Evolutionary conservation across 2,329 filamentous ascomycete species (phyloP).

Genomic region (Colletotrichum tropicale): DNA sequence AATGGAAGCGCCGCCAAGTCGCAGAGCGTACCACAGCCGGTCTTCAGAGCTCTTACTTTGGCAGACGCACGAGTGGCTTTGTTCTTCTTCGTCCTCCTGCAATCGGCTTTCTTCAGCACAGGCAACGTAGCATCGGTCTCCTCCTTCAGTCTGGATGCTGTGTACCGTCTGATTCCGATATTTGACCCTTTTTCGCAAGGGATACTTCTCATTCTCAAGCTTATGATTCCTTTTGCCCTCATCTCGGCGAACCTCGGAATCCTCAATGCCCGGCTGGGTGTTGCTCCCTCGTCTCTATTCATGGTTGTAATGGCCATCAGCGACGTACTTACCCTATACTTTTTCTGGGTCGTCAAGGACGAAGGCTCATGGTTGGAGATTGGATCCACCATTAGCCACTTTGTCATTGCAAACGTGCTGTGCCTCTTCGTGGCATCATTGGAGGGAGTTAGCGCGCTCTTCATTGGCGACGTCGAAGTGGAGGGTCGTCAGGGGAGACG

Average conservation of each 20-base stretch:
- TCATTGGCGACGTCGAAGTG: slow-evolving; percentile 82
- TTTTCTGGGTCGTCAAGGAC: slow-evolving; percentile 97
- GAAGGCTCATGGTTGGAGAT: slow-evolving; percentile 98
- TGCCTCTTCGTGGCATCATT: slow-evolving; percentile 90
- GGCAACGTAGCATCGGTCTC: slow-evolving; percentile 95
- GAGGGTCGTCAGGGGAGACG: not conserved
- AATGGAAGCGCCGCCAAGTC: not conserved
- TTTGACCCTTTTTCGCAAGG: slow-evolving; percentile 95
- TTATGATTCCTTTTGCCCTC: slow-evolving; percentile 91
- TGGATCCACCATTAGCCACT: slow-evolving; percentile 94
- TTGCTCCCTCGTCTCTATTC: slow-evolving; percentile 88
- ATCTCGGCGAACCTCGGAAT: slow-evolving; percentile 95
- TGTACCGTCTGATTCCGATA: slow-evolving; percentile 83
- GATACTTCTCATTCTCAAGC: slow-evolving; percentile 83
- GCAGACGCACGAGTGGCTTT: slow-evolving; percentile 88
- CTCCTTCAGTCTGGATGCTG: slow-evolving; percentile 91
- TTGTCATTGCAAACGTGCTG: slow-evolving; percentile 86
- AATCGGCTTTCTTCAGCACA: slow-evolving; percentile 96
- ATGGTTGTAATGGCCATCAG: slow-evolving; percentile 93
- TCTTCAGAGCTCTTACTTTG: slow-evolving; percentile 72
- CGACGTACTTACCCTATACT: slow-evolving; percentile 90
- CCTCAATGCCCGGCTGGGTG: slow-evolving; percentile 80
- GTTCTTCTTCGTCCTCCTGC: slow-evolving; percentile 94
- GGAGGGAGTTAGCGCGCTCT: slow-evolving; percentile 83
- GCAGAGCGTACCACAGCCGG: not conserved